Evolutionary conservation across 2,329 filamentous ascomycete species (phyloP), one percentile per base, ranked within the genome.

Genomic region (Colletotrichum magnum): DNA sequence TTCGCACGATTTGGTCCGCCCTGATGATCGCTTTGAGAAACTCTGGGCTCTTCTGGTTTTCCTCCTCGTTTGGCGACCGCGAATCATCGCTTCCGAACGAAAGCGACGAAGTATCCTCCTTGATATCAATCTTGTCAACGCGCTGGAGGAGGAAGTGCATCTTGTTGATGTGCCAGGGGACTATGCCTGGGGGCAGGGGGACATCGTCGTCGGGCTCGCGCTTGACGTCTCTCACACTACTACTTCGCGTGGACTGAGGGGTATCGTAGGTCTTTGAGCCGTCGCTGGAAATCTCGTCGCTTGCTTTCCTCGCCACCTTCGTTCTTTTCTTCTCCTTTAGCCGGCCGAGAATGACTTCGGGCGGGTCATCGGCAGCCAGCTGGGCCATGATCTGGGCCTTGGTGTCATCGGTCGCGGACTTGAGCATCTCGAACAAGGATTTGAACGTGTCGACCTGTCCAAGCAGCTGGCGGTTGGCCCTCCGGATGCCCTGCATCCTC

Each of bases 401-500:
- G 2, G 21, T 56, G 10, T 58, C 53, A 1, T 68, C 28, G 9
- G 36, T n/a, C 2, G 53, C 65, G 9, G 59, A 54, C 41, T 58
- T 68, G 18, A 68, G 48, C 15, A 39, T 32, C 28, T 58, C 53
- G n/a, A 68, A 53, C 6, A 68, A 36, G n/a, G 65, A 50, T 16
- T 54, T 68, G 2, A 68, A 56, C 1, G 53, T 58, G 26, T 64
- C 58, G 0, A 68, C 39, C 41, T 68, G 51, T 0, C 60, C 53
- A 1, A 21, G 13, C 7, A 68, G 16, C 21, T 68, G 65, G 12
- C 65, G 59, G 21, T 68, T 68, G 4, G 53, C 59, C 18, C 62
- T 52, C 2, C 65, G 65, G 4, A 68, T 68, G 9, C 65, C 65
- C 60, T 68, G 65, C 65, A 68, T 68, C 39, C 65, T 41, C 4